Evolutionary conservation across 257 asterid species (phyloP), one percentile per base, ranked within the genome.

Genomic region (Solanum boliviense): DNA sequence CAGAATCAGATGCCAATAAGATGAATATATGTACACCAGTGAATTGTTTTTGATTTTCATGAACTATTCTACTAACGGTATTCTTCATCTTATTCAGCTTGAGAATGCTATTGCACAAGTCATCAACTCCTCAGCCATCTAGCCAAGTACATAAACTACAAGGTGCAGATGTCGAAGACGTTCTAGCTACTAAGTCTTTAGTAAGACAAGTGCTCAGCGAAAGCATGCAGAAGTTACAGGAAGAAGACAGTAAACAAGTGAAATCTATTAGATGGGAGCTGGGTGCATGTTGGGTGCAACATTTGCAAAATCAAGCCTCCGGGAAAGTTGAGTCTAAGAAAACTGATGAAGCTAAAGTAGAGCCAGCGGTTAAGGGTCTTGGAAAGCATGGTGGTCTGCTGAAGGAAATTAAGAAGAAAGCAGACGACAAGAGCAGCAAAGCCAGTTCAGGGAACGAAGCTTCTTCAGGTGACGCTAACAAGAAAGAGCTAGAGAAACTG

Each of bases 281-380:
- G 71, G 99, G 99, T 89, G 94, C 98, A 70, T 96, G 99, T 90
- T 97, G 98, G 99, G 93, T 96, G 91, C 99, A 96, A 95, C 99
- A 96, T 95, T 93, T 96, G 85, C 98, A 96, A 89, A 97, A 96
- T 94, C 95, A 93, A 93, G 97, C 94, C 88, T 84, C 93, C 34
- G 87, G 93, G 75, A 88, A 82, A 41, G 95, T 92, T 71, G 90
- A 89, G 78, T 87, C 85, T 90, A 87, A 83, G 8, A 92, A 92
- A 87, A 93, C 92, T 90, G 86, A 91, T 85, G 95, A 89, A 84
- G 91, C 89, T 32, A 94, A 94, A 91, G 93, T 87, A 86, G 98
- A 95, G 84, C 92, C 95, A 31, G 94, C 90, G 85, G 96, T 97
- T 74, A 95, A 94, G 94, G 99, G 99, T 82, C 97, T 97, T 18